Evolutionary conservation across 2,329 filamentous ascomycete species (phyloP).

Genomic region (Xylaria digitata): DNA sequence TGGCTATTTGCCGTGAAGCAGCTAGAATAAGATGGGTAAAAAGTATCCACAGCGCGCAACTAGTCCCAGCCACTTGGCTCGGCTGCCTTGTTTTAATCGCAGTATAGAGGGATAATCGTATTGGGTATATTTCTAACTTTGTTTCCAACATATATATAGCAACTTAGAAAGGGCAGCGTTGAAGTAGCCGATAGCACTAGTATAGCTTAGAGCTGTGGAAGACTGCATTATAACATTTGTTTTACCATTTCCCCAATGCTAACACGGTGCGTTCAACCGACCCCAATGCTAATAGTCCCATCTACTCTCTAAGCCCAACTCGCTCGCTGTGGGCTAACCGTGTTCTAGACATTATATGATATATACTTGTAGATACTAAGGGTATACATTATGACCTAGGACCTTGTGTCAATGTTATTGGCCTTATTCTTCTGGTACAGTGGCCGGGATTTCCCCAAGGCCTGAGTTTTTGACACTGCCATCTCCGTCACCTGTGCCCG

Average conservation of each 20-base stretch:
- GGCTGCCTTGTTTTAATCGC: too few species aligned
- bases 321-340: constrained; percentile 22
- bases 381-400: constrained; percentile 24
- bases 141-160: too few species aligned
- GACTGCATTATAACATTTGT: too few species aligned
- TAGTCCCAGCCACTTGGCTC: not conserved
- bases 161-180: too few species aligned
- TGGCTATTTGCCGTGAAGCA: too few species aligned
- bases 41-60: not conserved
- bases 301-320: constrained; percentile 18
- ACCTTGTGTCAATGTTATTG: not conserved
- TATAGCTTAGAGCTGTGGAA: too few species aligned
- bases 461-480: constrained; percentile 41
- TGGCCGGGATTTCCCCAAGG: constrained; percentile 42
- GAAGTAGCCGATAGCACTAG: too few species aligned
- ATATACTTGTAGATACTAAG: constrained; percentile 38
- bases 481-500: constrained; percentile 41
- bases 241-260: constrained; percentile 15
- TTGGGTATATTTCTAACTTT: too few species aligned
- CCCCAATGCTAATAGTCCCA: constrained; percentile 15
- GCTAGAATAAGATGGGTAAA: not conserved
- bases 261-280: constrained; percentile 20
- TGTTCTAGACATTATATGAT: constrained; percentile 41
- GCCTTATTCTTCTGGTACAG: constrained; percentile 40
- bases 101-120: too few species aligned